phyloP scores from a whole-genome alignment of 1,284 basidiomycete species.

The Kwoniella shivajii region DNA sequence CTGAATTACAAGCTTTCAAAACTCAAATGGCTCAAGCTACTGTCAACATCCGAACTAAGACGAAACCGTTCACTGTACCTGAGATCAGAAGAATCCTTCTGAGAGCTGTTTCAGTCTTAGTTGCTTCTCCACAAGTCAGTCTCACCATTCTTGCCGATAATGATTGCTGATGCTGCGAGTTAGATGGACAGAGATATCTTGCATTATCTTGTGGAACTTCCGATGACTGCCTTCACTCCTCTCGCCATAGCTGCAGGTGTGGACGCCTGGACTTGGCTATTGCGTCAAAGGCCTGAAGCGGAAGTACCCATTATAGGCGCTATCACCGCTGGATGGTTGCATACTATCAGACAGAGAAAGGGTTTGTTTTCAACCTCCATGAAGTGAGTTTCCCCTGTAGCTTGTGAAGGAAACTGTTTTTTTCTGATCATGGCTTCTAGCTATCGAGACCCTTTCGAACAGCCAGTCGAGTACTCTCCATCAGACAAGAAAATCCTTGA shows the following conservation, averaged over 20 bases:
- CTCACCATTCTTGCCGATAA: neutral
- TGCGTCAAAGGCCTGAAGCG: slow-evolving; percentile 77
- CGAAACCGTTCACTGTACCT: slow-evolving; percentile 69
- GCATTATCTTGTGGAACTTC: slow-evolving; percentile 83
- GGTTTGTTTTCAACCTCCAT: slow-evolving; percentile 80
- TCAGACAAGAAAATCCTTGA: slow-evolving; percentile 86
- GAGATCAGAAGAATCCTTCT: slow-evolving; percentile 85
- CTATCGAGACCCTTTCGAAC: slow-evolving; percentile 82
- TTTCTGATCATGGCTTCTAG: slow-evolving; percentile 58
- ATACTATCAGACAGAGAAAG: slow-evolving; percentile 72
- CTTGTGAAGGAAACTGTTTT: neutral
- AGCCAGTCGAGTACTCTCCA: slow-evolving; percentile 85
- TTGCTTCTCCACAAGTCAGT: slow-evolving; percentile 68
- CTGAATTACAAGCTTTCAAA: slow-evolving; percentile 69
- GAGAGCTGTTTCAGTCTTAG: slow-evolving; percentile 78
- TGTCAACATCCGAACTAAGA: slow-evolving; percentile 69
- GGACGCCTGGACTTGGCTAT: slow-evolving; percentile 96
- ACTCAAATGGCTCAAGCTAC: slow-evolving; percentile 69
- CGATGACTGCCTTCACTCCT: slow-evolving; percentile 87
- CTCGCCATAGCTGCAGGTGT: slow-evolving; percentile 81
- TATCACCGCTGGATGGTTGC: slow-evolving; percentile 82
- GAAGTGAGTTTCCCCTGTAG: slow-evolving; percentile 63
- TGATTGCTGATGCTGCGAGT: neutral
- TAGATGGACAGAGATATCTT: slow-evolving; percentile 85
- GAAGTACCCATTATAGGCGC: slow-evolving; percentile 80